These are phyloP conservation scores for Petunia axillaris DNA, from an alignment of 257 asterid genomes.

Conservation along the genomic window DNA sequence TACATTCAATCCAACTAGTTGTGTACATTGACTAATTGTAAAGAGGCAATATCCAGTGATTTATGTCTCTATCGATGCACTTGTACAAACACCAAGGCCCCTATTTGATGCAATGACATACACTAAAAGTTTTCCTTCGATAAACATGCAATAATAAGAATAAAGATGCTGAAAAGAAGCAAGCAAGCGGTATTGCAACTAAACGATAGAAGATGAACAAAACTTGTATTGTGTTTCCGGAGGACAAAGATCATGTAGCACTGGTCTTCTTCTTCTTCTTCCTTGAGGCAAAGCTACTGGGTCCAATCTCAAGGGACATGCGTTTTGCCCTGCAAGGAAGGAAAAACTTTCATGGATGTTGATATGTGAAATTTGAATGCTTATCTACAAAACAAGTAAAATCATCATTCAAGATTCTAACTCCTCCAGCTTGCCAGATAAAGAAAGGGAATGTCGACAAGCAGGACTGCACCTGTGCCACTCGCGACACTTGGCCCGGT, in stretches of 20 bases:
- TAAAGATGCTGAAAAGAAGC: conserved; percentile 1
- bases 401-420: too few relatives aligned
- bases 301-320: conserved; percentile 72
- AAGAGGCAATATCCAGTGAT: too few relatives aligned
- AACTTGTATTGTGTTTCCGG: conserved; percentile 33
- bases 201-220: background rate
- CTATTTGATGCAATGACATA: background rate
- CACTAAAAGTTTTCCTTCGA: background rate
- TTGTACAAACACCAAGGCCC: too few relatives aligned
- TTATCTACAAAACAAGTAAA: background rate
- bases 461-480: background rate
- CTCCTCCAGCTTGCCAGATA: too few relatives aligned
- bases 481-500: background rate
- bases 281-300: conserved; percentile 74
- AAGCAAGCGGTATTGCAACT: background rate
- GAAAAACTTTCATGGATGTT: background rate
- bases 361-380: background rate
- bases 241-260: conserved; percentile 36
- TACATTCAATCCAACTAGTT: too few relatives aligned
- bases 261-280: conserved; percentile 81
- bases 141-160: background rate
- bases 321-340: conserved; percentile 70
- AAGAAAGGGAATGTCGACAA: too few relatives aligned
- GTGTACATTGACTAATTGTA: too few relatives aligned
- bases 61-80: too few relatives aligned